These are phyloP conservation scores for Vigna angularis DNA, from an alignment of 306 rosid genomes.

Conservation along the genomic window DNA sequence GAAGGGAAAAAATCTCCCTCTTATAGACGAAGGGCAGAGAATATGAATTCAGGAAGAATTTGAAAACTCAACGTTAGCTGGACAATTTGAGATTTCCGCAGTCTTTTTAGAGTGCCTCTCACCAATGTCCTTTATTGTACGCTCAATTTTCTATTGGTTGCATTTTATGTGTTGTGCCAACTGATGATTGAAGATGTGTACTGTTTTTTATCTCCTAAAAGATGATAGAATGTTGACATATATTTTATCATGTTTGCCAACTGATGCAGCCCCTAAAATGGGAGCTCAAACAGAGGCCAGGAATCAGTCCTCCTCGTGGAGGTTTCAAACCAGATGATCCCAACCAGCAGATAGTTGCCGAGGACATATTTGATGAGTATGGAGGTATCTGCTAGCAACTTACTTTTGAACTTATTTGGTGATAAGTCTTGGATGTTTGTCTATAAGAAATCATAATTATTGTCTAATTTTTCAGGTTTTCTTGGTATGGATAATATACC, in stretches of 20 bases:
- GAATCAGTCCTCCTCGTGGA: constrained; percentile 99
- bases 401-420: constrained; percentile 9
- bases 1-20: constrained; percentile 9
- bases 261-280: constrained; percentile 86
- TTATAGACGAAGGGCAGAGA: not conserved
- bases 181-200: constrained; percentile 28
- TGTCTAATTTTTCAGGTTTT: constrained; percentile 65
- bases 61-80: not conserved
- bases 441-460: constrained; percentile 17
- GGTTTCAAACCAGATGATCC: constrained; percentile 93
- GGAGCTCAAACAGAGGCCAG: constrained; percentile 99
- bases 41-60: constrained; percentile 20
- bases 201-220: not conserved
- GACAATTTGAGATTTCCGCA: not conserved
- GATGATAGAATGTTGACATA: constrained; percentile 2
- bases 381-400: constrained; percentile 67
- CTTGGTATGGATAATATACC: constrained; percentile 75
- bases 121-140: not conserved
- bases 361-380: constrained; percentile 95
- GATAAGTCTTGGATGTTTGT: constrained; percentile 5
- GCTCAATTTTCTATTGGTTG: not conserved
- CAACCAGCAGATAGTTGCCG: constrained; percentile 97
- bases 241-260: constrained; percentile 43
- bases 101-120: not conserved
- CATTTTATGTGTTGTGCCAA: not conserved